A percentile compares a stretch with the other conserved stretches of the same genome.
These are phyloP conservation scores for Ceriops zippeliana DNA, from an alignment of 345 rosid genomes.

Conservation along the genomic window DNA sequence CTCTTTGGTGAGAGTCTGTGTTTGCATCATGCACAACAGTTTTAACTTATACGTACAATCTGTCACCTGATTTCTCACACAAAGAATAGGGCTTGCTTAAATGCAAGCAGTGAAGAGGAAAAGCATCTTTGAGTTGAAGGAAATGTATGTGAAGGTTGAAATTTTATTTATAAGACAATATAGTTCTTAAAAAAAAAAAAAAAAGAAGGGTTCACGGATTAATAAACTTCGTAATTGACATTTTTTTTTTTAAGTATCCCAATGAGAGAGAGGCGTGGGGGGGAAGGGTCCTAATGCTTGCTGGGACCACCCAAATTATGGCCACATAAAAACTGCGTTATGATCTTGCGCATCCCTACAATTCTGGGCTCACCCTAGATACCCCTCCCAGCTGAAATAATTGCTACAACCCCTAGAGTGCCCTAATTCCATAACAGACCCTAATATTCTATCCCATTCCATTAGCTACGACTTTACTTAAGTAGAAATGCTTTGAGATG, in stretches of 20 bases:
- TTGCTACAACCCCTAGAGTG: not conserved
- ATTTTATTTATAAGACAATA: too few species aligned
- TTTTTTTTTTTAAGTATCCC: too few species aligned
- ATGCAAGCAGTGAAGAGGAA: too few species aligned
- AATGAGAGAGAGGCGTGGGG: too few species aligned
- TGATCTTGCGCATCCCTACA: not conserved
- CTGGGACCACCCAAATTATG: conserved; percentile 1
- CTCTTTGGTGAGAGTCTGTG: not conserved
- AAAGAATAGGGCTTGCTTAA: not conserved
- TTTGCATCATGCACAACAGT: not conserved
- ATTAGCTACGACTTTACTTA: not conserved
- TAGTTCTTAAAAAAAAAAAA: too few species aligned
- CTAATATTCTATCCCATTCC: not conserved
- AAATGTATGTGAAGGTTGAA: too few species aligned
- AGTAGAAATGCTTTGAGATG: not conserved
- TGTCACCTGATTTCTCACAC: not conserved
- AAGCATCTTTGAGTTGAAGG: too few species aligned
- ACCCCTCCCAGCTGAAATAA: not conserved
- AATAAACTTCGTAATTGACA: too few species aligned
- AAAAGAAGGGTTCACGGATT: too few species aligned
- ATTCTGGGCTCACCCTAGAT: not conserved
- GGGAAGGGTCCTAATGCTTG: not conserved
- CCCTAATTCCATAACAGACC: not conserved
- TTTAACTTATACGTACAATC: not conserved
- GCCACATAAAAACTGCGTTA: not conserved